phyloP scores from a whole-genome alignment of 345 rosid genomes.

The Eutrema japonicum region DNA sequence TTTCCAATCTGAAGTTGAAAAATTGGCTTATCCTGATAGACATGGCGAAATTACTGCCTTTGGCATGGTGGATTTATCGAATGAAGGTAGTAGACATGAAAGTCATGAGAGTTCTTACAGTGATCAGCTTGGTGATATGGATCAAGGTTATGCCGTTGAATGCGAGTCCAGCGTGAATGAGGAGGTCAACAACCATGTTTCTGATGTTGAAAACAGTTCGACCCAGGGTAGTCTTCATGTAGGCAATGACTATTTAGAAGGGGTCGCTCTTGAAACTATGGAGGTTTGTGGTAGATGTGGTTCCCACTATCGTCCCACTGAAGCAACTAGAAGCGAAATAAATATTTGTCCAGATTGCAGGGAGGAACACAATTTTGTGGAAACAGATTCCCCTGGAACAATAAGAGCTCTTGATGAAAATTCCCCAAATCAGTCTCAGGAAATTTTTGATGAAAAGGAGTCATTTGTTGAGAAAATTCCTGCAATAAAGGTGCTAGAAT shows the following conservation, averaged over 20 bases:
- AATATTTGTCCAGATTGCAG: slow-evolving; percentile 76
- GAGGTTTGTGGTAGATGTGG: slow-evolving; percentile 71
- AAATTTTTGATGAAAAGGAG: slow-evolving; percentile 44
- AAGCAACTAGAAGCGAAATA: slow-evolving; percentile 49
- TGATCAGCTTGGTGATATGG: slow-evolving; percentile 49
- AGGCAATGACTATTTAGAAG: slow-evolving; percentile 51
- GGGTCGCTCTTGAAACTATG: slow-evolving; percentile 48
- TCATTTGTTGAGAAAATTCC: slow-evolving; percentile 44
- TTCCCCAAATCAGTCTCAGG: slow-evolving; percentile 35
- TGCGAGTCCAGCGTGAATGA: slow-evolving; percentile 50
- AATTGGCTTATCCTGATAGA: slow-evolving; percentile 48
- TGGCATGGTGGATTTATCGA: slow-evolving; percentile 57
- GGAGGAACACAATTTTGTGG: slow-evolving; percentile 47
- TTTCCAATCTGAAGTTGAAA: slow-evolving; percentile 49
- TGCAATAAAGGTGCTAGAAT: slow-evolving; percentile 37
- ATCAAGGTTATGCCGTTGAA: slow-evolving; percentile 47
- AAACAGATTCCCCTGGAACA: slow-evolving; percentile 44
- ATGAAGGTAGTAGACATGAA: slow-evolving; percentile 49
- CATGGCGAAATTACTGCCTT: slow-evolving; percentile 65
- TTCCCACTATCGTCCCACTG: slow-evolving; percentile 51
- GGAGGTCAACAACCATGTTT: slow-evolving; percentile 48
- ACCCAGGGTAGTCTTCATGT: slow-evolving; percentile 49
- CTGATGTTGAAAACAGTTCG: slow-evolving; percentile 52
- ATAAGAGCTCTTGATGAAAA: slow-evolving; percentile 41
- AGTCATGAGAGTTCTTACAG: slow-evolving; percentile 49